Base-by-base conservation (phyloP, 1,284 basidiomycete genomes). In the Sanghuangporus baumii region DNA sequence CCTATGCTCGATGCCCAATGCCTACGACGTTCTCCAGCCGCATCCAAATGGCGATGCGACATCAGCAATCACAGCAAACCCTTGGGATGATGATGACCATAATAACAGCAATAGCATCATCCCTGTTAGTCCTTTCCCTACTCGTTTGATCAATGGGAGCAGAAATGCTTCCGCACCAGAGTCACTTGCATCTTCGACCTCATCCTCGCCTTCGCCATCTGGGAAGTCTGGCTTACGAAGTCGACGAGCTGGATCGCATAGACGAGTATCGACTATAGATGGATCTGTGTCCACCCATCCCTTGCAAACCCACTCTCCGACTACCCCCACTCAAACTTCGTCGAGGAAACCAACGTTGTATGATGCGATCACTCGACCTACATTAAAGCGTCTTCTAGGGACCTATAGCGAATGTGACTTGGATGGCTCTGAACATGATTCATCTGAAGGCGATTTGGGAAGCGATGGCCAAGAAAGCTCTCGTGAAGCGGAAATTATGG, bases 1-100 rank as follows among this genome's bases (percentile, higher is more conserved):
- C 60, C 54, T 61, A 61, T 61, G 60, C 52, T 61, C 60, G 26
- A 61, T 61, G 60, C 54, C 46, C 54, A 31, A 61, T 61, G 60
- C 60, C 46, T 41, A 37, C 60, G 54, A 61, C 36, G 41, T 8
- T 40, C 41, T 40, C 40, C 20, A 50, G 14, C 31, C 46, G 16
- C 43, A 14, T 12, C 23, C 43, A 48, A 50, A 20, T 20, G 23
- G 16, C 31, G 52, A 36, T 18, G 50, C 8, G 50, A 26, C 20
- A 16, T 48, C 11, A 38, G 18, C 18, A 31, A 31, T 31, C 26
- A 31, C 26, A 31, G 34, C 20, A 51, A 59, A 51, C 23, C 57
- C 47, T 18, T 59, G 57, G 57, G 57, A 59, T 52, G 38, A 51
- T 38, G 23, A 20, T 8, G 12, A 40, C 47, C 23, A 16, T 20